Base-by-base conservation (phyloP, 2,329 filamentous ascomycete species). In the Talaromyces amestolkiae region DNA sequence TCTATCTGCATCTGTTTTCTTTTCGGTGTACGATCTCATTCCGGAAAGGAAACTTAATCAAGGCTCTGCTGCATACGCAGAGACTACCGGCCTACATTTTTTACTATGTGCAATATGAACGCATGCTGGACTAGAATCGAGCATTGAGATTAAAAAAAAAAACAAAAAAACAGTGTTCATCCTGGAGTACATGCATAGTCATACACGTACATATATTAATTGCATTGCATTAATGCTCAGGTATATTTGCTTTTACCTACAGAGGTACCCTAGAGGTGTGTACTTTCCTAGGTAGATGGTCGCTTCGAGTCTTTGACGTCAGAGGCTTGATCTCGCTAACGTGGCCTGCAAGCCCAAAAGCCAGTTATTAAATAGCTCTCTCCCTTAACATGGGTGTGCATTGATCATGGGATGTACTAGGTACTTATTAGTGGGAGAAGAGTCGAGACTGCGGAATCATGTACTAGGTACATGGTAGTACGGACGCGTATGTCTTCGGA, bases 261-360 rank as follows among this genome's bases (percentile, higher is more conserved):
- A 31, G 27, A 31, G 1, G 27, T 31, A 31, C 27, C 27, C 13
- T 41, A n/a, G 15, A 19, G 41, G 15, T 17, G 5, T 49, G 10
- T 27, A 24, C 45, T 24, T 24, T 15, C 11, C 51, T 33, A 53
- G 49, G 3, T 19, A 19, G 5, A 19, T 22, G 17, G 19, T 56
- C 24, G 33, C 33, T 56, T 22, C 3, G n/a, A 22, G 33, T 37
- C 53, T 31, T 54, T n/a, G 47, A 62, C 47, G 60, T 62, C 47
- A 62, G 60, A 61, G 59, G 47, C 59, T 53, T 37, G 59, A 41
- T 39, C 33, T 39, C 33, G 31, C 53, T 56, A 56, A 39, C 53
- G 51, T 54, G 31, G 53, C 33, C n/a, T 24, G 33, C 33, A 56
- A 35, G 19, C 33, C 11, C 2, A 37, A 37, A 35, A 22, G 51